phyloP scores from a whole-genome alignment of 2,329 filamentous ascomycete genomes.

The Gnomoniopsis smithogilvyi region DNA sequence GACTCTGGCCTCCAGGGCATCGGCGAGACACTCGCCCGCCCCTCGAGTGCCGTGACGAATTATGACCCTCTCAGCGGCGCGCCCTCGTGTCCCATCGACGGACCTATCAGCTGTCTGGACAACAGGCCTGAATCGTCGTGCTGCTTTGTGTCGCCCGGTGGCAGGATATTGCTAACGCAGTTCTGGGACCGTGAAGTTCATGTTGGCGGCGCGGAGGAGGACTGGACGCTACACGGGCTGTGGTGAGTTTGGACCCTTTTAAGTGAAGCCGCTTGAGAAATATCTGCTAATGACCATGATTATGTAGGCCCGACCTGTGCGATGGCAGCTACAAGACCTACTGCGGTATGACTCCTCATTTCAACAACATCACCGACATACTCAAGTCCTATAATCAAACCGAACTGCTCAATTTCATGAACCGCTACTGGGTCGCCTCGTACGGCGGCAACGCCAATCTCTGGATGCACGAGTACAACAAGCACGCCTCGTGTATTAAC shows the following conservation, averaged over 20 bases:
- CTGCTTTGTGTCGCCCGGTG: constrained; percentile 40
- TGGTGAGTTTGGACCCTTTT: constrained; percentile 30
- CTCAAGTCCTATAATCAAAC: constrained; percentile 36
- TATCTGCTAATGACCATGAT: background rate
- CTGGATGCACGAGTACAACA: constrained; percentile 71
- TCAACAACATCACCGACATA: constrained; percentile 40
- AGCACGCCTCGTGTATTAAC: constrained; percentile 70
- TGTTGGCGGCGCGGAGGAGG: constrained; percentile 36
- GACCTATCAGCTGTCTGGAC: constrained; percentile 39
- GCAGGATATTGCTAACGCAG: constrained; percentile 39
- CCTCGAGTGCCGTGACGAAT: constrained; percentile 22
- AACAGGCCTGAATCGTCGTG: constrained; percentile 33
- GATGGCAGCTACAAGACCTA: constrained; percentile 41
- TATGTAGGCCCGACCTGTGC: constrained; percentile 39
- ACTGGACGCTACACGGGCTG: constrained; percentile 43
- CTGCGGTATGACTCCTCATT: constrained; percentile 39
- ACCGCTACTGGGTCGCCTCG: constrained; percentile 41
- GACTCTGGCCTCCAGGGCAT: constrained; percentile 17
- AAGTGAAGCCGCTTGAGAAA: background rate
- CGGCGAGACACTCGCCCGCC: constrained; percentile 9
- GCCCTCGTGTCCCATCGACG: constrained; percentile 38
- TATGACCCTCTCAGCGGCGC: constrained; percentile 35
- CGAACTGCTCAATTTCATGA: constrained; percentile 37
- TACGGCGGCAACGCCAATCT: constrained; percentile 41
- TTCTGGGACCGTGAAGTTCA: constrained; percentile 41